Percentiles rank a stretch among this genome's conserved stretches.
phyloP scores from a whole-genome alignment of 768 basidiomycete species.

The Rickenella mellea region DNA sequence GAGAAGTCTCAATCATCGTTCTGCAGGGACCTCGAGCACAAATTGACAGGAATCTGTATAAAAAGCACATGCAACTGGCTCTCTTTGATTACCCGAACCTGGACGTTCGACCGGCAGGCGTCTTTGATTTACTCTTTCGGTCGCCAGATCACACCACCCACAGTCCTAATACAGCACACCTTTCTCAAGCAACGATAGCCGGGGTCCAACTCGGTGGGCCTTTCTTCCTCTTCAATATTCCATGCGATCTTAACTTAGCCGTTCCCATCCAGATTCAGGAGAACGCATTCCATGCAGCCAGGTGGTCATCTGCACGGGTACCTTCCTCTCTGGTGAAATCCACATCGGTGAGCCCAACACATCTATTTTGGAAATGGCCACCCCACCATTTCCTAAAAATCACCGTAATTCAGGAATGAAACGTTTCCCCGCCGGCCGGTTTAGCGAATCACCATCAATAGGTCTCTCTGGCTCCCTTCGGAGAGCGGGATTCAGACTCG shows the following conservation, averaged over 20 bases:
- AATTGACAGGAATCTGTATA: conserved; percentile 80
- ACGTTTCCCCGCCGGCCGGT: conserved; percentile 68
- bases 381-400: not conserved
- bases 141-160: not conserved
- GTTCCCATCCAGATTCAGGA: conserved; percentile 47
- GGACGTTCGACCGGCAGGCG: conserved; percentile 60
- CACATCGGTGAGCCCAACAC: conserved; percentile 72
- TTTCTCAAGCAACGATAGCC: too few relatives aligned
- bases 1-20: too few relatives aligned
- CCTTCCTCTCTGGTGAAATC: conserved; percentile 85
- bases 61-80: conserved; percentile 66
- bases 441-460: conserved; percentile 59
- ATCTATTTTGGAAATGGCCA: conserved; percentile 1
- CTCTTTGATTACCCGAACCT: conserved; percentile 61
- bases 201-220: not conserved
- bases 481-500: conserved; percentile 71
- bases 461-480: conserved; percentile 72
- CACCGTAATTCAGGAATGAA: conserved; percentile 40
- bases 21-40: conserved; percentile 82
- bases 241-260: conserved; percentile 1
- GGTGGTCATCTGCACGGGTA: conserved; percentile 86
- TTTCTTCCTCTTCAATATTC: not conserved
- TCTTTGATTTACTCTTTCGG: conserved; percentile 48
- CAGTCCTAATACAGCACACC: too few relatives aligned
- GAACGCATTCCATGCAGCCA: conserved; percentile 68